phyloP scores from a whole-genome alignment of 2,329 filamentous ascomycete species.

The Chaetomium olivaceum region DNA sequence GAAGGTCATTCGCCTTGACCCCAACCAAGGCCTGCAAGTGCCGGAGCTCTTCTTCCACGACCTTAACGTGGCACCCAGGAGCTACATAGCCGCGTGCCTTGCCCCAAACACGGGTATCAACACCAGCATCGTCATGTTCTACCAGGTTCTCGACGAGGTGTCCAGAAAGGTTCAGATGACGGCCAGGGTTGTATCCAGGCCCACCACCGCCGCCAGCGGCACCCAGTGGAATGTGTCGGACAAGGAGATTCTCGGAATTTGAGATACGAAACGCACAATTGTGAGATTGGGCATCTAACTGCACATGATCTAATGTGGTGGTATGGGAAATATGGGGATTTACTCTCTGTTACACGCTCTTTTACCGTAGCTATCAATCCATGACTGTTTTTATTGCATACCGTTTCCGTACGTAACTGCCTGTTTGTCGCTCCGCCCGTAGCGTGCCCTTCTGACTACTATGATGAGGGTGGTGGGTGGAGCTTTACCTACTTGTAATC shows the following conservation, averaged over 20 bases:
- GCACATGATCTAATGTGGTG: neutral
- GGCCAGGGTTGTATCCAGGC: neutral
- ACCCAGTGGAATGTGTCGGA: neutral
- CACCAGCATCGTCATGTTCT: neutral
- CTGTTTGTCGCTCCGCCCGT: neutral
- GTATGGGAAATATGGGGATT: neutral
- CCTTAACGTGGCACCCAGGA: neutral
- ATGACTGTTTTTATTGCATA: neutral
- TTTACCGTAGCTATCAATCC: neutral
- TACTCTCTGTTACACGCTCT: neutral
- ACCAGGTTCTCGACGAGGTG: neutral
- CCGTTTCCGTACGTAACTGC: neutral
- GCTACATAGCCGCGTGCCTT: neutral
- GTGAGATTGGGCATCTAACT: neutral
- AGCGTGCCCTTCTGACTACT: no score
- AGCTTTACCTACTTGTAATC: no score
- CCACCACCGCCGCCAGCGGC: neutral
- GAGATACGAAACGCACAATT: neutral
- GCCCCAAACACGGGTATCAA: neutral
- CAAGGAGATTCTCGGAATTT: neutral
- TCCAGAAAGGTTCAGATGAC: neutral
- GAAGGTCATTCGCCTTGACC: neutral
- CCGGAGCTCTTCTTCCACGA: neutral
- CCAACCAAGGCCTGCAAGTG: neutral
- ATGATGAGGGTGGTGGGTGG: no score